phyloP scores from a whole-genome alignment of 225 moss, liverwort and hornwort species.

The Physcomitrellopsis africana region DNA sequence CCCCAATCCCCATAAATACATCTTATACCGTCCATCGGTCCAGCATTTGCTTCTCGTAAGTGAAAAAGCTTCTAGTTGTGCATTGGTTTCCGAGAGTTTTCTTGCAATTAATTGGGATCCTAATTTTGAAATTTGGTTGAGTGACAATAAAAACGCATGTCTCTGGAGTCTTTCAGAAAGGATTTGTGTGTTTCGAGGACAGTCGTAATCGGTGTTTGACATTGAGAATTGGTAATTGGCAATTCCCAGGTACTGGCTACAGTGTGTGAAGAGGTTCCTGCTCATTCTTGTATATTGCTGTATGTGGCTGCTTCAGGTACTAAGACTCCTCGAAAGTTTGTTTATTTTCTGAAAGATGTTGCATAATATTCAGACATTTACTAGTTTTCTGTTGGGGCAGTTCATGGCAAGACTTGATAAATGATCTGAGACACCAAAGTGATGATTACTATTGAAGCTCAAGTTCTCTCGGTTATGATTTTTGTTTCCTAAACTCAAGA shows the following conservation, averaged over 20 bases:
- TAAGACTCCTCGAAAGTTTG: not conserved
- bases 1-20: slow-evolving; percentile 95
- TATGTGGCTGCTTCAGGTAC: slow-evolving; percentile 91
- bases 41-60: slow-evolving; percentile 87
- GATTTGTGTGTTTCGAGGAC: slow-evolving; percentile 1
- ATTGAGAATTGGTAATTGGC: not conserved
- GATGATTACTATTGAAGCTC: no score
- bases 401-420: no score
- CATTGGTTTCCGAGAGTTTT: not conserved
- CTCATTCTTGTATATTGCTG: slow-evolving; percentile 76
- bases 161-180: no score
- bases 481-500: no score
- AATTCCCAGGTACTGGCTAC: slow-evolving; percentile 77
- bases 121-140: no score
- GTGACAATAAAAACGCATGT: no score
- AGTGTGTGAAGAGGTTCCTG: slow-evolving; percentile 91
- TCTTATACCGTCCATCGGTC: slow-evolving; percentile 89
- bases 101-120: not conserved
- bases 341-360: not conserved
- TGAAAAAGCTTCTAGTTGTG: slow-evolving; percentile 1
- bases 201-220: slow-evolving; percentile 9
- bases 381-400: no score
- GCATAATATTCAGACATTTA: no score
- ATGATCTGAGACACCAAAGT: not conserved
- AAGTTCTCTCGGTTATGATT: no score